A percentile compares a stretch with the other conserved stretches of the same genome.
Conservation (phyloP, 2,329 filamentous ascomycete genomes). For the Rhinocladiella mackenziei region DNA sequence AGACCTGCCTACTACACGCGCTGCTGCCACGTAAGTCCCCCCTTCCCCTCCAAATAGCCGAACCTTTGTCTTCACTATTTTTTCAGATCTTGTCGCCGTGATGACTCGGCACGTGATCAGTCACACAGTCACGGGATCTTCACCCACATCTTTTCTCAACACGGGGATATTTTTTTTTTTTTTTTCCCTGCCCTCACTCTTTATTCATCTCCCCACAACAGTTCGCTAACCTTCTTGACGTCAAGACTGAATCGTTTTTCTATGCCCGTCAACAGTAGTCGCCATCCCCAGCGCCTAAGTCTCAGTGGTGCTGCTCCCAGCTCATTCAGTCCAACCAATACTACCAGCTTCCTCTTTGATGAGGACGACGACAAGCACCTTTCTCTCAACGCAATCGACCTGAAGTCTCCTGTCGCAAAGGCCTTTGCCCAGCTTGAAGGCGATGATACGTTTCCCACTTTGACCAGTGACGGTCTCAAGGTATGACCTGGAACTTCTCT, state of each 20-base stretch:
- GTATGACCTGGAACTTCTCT: slow-evolving; percentile 16
- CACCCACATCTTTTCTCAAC: too few species aligned
- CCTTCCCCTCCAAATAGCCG: not conserved
- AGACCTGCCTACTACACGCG: slow-evolving; percentile 58
- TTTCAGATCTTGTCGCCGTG: not conserved
- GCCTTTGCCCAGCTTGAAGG: slow-evolving; percentile 67
- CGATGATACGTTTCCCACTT: slow-evolving; percentile 83
- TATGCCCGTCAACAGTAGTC: slow-evolving; percentile 70
- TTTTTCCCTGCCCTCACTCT: not conserved
- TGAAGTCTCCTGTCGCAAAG: slow-evolving; percentile 60
- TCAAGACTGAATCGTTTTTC: slow-evolving; percentile 84
- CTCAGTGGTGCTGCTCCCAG: slow-evolving; percentile 10
- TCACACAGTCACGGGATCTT: too few species aligned
- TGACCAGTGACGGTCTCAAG: slow-evolving; percentile 48
- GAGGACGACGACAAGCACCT: slow-evolving; percentile 68
- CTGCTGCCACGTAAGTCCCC: slow-evolving; percentile 71
- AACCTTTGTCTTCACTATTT: slow-evolving; percentile 2
- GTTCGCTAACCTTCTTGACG: slow-evolving; percentile 26
- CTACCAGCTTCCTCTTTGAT: slow-evolving; percentile 78
- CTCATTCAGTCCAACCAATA: slow-evolving; percentile 68
- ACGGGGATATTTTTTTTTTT: too few species aligned
- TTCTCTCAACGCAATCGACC: slow-evolving; percentile 21
- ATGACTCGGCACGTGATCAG: too few species aligned
- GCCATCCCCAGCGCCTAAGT: slow-evolving; percentile 23
- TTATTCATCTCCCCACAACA: too few species aligned